These are phyloP conservation scores for Penicillium sp. DNA, from an alignment of 2,329 filamentous ascomycete species.

Conservation along the genomic window DNA sequence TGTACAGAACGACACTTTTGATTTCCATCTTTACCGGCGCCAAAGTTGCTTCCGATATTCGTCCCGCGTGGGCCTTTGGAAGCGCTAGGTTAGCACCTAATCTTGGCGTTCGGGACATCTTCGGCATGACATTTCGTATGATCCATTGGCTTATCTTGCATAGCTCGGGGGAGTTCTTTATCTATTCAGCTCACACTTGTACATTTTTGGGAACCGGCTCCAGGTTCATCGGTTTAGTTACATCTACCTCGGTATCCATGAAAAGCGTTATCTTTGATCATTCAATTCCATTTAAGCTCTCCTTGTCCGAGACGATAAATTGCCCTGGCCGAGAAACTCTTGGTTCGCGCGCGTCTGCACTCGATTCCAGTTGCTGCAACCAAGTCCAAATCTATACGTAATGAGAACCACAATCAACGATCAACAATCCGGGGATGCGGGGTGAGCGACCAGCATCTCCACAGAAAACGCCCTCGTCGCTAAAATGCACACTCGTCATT, in stretches of 20 bases:
- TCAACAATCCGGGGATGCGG: constrained; percentile 9
- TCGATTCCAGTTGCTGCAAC: constrained; percentile 1
- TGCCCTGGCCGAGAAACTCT: neutral
- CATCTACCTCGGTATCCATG: neutral
- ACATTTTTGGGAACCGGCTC: constrained; percentile 1
- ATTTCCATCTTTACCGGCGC: neutral
- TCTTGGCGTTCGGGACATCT: constrained; percentile 4
- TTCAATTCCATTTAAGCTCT: neutral
- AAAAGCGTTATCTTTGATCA: neutral
- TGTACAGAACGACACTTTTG: neutral
- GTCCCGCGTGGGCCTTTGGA: neutral
- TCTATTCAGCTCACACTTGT: constrained; percentile 1
- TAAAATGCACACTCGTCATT: neutral
- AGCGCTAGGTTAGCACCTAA: neutral
- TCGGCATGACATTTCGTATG: constrained; percentile 3
- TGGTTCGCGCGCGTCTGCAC: neutral
- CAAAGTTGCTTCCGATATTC: neutral
- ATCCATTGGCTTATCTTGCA: constrained; percentile 11
- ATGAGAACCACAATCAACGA: constrained; percentile 3
- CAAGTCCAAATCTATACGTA: constrained; percentile 1
- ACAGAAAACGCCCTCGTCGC: neutral
- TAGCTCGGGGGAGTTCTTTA: constrained; percentile 16
- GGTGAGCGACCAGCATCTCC: neutral
- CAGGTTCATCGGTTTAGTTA: neutral
- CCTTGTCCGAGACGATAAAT: neutral